Conservation (phyloP, 176 grass and related monocot species). For the Rhynchospora pubera region DNA sequence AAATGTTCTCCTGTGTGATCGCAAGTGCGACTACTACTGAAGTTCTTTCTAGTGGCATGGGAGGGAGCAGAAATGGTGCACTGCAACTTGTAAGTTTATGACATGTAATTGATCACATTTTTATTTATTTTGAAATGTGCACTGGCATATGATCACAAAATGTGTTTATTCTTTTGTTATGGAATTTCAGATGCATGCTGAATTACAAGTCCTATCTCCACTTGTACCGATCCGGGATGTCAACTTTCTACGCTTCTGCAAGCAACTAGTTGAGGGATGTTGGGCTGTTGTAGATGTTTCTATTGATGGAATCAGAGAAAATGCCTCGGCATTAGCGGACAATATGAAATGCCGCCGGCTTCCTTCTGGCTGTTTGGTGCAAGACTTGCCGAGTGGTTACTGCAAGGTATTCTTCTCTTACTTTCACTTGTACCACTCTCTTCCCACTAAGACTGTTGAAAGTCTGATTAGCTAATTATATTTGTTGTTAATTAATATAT, state of each 20-base stretch:
- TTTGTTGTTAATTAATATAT: slow-evolving; percentile 27
- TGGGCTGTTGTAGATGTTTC: slow-evolving; percentile 94
- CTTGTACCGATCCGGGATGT: slow-evolving; percentile 67
- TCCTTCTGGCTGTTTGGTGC: slow-evolving; percentile 82
- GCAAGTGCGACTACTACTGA: slow-evolving; percentile 48
- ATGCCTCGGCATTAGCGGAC: slow-evolving; percentile 10
- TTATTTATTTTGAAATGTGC: not conserved
- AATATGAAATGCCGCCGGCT: slow-evolving; percentile 53
- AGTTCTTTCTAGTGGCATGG: slow-evolving; percentile 51
- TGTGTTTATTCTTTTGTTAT: slow-evolving; percentile 9
- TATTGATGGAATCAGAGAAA: slow-evolving; percentile 54
- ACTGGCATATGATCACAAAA: not conserved
- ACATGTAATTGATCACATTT: not conserved
- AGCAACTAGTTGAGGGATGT: slow-evolving; percentile 49
- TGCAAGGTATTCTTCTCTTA: slow-evolving; percentile 58
- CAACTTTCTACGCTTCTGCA: slow-evolving; percentile 77
- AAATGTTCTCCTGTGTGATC: slow-evolving; percentile 80
- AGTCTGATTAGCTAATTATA: slow-evolving; percentile 1
- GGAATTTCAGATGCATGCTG: slow-evolving; percentile 68
- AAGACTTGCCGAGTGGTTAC: slow-evolving; percentile 69
- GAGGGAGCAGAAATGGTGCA: slow-evolving; percentile 73
- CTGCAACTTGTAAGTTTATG: slow-evolving; percentile 73
- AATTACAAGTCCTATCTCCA: slow-evolving; percentile 80
- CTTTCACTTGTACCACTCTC: slow-evolving; percentile 20
- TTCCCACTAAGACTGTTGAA: slow-evolving; percentile 12